Conservation (phyloP, 345 rosid species). For the Sonneratia alba region DNA sequence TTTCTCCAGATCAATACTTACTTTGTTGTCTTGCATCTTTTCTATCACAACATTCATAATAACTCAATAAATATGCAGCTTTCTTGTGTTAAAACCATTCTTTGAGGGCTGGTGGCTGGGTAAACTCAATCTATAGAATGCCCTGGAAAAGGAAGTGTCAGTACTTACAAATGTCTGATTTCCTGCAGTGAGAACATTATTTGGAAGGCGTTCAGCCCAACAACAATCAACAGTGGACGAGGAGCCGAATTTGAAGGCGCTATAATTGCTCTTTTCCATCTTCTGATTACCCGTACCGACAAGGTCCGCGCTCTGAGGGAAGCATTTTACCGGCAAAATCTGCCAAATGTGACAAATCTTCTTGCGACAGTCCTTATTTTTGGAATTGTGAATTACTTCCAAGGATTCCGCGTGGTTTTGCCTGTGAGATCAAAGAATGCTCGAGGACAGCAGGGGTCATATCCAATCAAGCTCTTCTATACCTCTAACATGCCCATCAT, state of each 20-base stretch:
- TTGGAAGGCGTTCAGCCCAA: constrained; percentile 89
- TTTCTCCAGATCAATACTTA: neutral
- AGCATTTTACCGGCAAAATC: constrained; percentile 83
- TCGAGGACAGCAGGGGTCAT: constrained; percentile 89
- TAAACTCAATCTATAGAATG: neutral
- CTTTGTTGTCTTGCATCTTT: neutral
- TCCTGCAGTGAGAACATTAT: constrained; percentile 65
- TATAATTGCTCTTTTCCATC: constrained; percentile 76
- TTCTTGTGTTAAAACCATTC: neutral
- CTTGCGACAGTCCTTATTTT: constrained; percentile 76
- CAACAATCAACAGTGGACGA: constrained; percentile 78
- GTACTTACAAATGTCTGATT: neutral
- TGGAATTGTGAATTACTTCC: constrained; percentile 82
- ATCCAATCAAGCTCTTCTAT: constrained; percentile 81
- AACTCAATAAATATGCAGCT: neutral
- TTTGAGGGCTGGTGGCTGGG: neutral
- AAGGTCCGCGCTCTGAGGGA: constrained; percentile 75
- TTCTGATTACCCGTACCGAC: constrained; percentile 67
- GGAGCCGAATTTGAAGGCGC: constrained; percentile 96
- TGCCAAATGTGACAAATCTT: constrained; percentile 78
- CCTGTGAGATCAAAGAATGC: constrained; percentile 92
- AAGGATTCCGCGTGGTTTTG: constrained; percentile 86
- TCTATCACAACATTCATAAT: neutral
- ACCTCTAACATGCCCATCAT: constrained; percentile 95
- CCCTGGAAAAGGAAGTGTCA: neutral